These are phyloP conservation scores for Arabidopsis lyrata DNA, from an alignment of 441 rosid species.

Conservation along the genomic window DNA sequence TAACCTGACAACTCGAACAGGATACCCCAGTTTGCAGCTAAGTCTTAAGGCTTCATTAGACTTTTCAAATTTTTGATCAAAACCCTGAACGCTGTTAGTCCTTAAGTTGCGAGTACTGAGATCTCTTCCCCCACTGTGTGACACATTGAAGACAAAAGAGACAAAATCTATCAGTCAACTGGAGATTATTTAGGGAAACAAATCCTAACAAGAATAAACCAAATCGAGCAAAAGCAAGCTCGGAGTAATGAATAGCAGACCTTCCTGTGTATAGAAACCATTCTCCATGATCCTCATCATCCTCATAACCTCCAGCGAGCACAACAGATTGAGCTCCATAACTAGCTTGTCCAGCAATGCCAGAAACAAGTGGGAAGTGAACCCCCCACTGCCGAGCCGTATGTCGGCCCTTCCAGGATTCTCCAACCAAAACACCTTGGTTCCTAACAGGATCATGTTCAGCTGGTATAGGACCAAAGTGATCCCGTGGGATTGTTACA, in stretches of 20 bases:
- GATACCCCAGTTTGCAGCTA: slow-evolving; percentile 79
- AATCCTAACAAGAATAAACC: no score
- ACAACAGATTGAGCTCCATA: slow-evolving; percentile 86
- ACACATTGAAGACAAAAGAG: slow-evolving; percentile 22
- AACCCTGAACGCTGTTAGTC: slow-evolving; percentile 76
- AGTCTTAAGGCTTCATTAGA: slow-evolving; percentile 69
- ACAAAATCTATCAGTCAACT: background rate
- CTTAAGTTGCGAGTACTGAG: slow-evolving; percentile 68
- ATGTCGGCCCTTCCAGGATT: slow-evolving; percentile 69
- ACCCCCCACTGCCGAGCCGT: slow-evolving; percentile 86
- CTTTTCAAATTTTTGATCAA: slow-evolving; percentile 67
- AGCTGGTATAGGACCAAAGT: slow-evolving; percentile 84
- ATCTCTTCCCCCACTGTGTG: slow-evolving; percentile 80
- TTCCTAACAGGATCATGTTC: slow-evolving; percentile 78
- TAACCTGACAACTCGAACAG: slow-evolving; percentile 87
- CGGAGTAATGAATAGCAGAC: slow-evolving; percentile 45
- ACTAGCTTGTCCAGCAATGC: slow-evolving; percentile 77
- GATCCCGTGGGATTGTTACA: slow-evolving; percentile 72
- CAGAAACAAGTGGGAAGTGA: slow-evolving; percentile 76
- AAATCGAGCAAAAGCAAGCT: background rate
- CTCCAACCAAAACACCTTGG: slow-evolving; percentile 83
- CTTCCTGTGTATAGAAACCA: slow-evolving; percentile 95
- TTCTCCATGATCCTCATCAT: slow-evolving; percentile 94
- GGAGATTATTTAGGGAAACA: background rate
- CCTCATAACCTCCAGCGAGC: slow-evolving; percentile 82